These are phyloP conservation scores for Lagerstroemia speciosa DNA, from an alignment of 345 rosid genomes.

Conservation along the genomic window DNA sequence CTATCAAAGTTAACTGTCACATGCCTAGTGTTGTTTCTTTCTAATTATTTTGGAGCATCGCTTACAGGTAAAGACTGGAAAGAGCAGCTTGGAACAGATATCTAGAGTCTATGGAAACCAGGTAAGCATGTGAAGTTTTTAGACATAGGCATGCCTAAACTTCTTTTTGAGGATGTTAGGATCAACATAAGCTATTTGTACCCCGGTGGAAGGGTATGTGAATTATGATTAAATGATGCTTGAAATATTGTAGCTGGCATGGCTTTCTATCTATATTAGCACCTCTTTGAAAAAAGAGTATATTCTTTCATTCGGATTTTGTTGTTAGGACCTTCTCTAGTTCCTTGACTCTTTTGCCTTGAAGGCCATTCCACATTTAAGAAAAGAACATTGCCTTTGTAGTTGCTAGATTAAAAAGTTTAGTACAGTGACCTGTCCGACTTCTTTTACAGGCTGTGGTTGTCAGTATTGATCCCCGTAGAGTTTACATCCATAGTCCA, in stretches of 20 bases:
- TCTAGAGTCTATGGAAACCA: conserved; percentile 94
- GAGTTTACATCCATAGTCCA: conserved; percentile 65
- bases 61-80: conserved; percentile 68
- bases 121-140: conserved; percentile 31
- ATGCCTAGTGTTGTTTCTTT: background rate
- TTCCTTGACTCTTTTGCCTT: background rate
- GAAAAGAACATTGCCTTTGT: background rate
- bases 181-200: background rate
- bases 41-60: conserved; percentile 13
- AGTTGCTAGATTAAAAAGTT: background rate
- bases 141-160: background rate
- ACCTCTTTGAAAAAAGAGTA: background rate
- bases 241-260: background rate
- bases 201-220: background rate
- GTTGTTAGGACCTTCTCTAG: background rate
- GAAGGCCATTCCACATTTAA: background rate
- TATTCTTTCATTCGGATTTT: background rate
- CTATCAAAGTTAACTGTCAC: background rate
- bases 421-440: background rate
- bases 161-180: background rate
- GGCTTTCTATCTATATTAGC: background rate
- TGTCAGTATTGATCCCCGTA: conserved; percentile 92
- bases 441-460: conserved; percentile 77
- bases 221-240: background rate
- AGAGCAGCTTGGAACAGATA: conserved; percentile 87